Percentiles rank a stretch among this genome's conserved stretches.
Evolutionary conservation across 805 yeast genomes (phyloP).

Genomic region (Metschnikowia amazonensis): DNA sequence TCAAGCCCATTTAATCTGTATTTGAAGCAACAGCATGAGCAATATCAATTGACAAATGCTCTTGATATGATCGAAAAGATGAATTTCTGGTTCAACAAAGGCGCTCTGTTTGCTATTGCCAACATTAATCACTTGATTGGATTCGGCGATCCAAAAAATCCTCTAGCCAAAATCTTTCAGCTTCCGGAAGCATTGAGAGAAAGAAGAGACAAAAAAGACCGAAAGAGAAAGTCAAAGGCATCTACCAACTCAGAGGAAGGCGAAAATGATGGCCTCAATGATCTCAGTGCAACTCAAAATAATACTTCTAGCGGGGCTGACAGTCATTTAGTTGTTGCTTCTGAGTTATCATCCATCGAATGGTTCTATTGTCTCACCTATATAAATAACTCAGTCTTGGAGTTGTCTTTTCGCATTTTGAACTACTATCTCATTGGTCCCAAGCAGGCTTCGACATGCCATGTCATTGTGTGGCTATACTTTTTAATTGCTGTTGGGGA

Average conservation of each 20-base stretch:
- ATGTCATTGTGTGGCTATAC: constrained; percentile 72
- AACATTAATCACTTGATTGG: constrained; percentile 74
- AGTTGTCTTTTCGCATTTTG: constrained; percentile 64
- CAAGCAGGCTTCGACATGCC: constrained; percentile 64
- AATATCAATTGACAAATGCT: constrained; percentile 25
- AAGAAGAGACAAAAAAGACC: constrained; percentile 67
- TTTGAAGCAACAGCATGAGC: constrained; percentile 25
- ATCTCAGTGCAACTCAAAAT: constrained; percentile 2
- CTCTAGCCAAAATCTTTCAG: constrained; percentile 71
- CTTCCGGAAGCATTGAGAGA: constrained; percentile 70
- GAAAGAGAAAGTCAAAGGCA: constrained; percentile 44
- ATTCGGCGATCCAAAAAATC: constrained; percentile 70
- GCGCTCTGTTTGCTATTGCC: constrained; percentile 71
- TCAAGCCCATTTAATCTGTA: constrained; percentile 21
- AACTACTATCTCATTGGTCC: constrained; percentile 70
- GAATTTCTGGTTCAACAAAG: constrained; percentile 74
- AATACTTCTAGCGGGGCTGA: constrained; percentile 23
- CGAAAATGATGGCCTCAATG: constrained; percentile 18
- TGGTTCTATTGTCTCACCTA: constrained; percentile 59
- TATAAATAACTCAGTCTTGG: constrained; percentile 61
- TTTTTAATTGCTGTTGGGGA: constrained; percentile 63
- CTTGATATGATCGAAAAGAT: constrained; percentile 40
- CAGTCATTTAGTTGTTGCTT: constrained; percentile 30
- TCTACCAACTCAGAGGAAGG: constrained; percentile 13
- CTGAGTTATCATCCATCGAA: constrained; percentile 34